Evolutionary conservation across 2,329 filamentous ascomycete species (phyloP).

Genomic region (Zalaria sp.): DNA sequence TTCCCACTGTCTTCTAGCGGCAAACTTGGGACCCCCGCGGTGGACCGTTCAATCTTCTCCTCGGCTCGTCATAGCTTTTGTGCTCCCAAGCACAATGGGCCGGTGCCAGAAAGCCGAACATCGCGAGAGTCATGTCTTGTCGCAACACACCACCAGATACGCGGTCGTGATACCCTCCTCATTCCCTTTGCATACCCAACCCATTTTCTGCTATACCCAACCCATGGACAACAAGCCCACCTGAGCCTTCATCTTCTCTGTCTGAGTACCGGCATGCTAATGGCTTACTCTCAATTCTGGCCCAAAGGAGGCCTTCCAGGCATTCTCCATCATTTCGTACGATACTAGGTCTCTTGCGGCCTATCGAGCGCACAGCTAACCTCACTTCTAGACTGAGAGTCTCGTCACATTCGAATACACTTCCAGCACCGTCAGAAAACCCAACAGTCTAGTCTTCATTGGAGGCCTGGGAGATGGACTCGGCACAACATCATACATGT

Average conservation of each 20-base stretch:
- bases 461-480: constrained; percentile 14
- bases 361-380: neutral
- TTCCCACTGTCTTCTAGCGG: no score
- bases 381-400: constrained; percentile 20
- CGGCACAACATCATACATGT: constrained; percentile 12
- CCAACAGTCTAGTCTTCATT: constrained; percentile 14
- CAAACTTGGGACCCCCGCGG: neutral
- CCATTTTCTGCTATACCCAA: neutral
- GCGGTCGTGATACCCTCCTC: neutral
- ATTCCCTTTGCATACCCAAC: neutral
- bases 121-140: neutral
- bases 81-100: neutral
- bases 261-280: neutral
- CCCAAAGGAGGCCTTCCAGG: constrained; percentile 13
- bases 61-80: neutral
- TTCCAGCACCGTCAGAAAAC: constrained; percentile 11
- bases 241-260: neutral
- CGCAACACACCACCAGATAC: neutral
- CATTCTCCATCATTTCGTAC: constrained; percentile 15
- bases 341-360: constrained; percentile 1
- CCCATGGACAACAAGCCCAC: neutral
- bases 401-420: constrained; percentile 26
- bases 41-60: neutral
- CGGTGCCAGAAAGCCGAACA: neutral
- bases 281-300: constrained; percentile 13